Evolutionary conservation across 2,329 filamentous ascomycete genomes (phyloP).

Genomic region (Fusarium udum): DNA sequence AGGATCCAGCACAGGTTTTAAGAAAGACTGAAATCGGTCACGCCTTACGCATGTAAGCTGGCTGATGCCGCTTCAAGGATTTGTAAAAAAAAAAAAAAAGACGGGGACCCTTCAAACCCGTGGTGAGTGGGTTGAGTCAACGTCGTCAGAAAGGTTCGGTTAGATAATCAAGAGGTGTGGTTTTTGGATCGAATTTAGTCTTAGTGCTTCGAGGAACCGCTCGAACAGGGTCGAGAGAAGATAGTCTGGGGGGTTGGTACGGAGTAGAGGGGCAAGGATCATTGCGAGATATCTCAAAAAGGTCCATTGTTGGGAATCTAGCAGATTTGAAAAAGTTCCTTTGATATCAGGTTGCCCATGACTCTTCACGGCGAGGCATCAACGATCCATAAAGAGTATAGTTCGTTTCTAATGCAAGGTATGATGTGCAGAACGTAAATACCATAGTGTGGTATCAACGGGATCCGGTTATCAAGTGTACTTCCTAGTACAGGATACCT

Average conservation of each 20-base stretch:
- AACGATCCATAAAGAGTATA: constrained; percentile 19
- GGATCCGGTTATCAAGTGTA: constrained; percentile 9
- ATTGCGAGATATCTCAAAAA: constrained; percentile 6
- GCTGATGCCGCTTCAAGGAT: constrained; percentile 7
- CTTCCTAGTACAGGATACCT: constrained; percentile 6
- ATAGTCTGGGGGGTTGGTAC: constrained; percentile 2
- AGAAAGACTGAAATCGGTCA: constrained; percentile 13
- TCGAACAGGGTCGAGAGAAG: constrained; percentile 7
- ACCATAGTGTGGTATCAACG: background rate
- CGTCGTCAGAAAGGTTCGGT: constrained; percentile 7
- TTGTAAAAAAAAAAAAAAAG: constrained; percentile 10
- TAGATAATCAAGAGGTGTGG: constrained; percentile 10
- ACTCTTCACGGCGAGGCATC: constrained; percentile 33
- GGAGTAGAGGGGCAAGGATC: background rate
- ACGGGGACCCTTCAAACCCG: constrained; percentile 11
- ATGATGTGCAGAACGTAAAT: constrained; percentile 21
- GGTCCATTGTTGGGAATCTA: constrained; percentile 4
- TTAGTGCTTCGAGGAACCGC: constrained; percentile 11
- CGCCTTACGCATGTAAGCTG: constrained; percentile 29
- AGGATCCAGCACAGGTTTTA: constrained; percentile 17
- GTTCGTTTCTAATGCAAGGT: constrained; percentile 20
- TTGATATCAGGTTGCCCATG: constrained; percentile 15
- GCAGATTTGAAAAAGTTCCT: constrained; percentile 27
- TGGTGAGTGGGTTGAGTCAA: constrained; percentile 28
- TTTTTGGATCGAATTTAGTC: background rate